These are phyloP conservation scores for Scedosporium minutisporum DNA, from an alignment of 2,329 filamentous ascomycete genomes.

Conservation along the genomic window DNA sequence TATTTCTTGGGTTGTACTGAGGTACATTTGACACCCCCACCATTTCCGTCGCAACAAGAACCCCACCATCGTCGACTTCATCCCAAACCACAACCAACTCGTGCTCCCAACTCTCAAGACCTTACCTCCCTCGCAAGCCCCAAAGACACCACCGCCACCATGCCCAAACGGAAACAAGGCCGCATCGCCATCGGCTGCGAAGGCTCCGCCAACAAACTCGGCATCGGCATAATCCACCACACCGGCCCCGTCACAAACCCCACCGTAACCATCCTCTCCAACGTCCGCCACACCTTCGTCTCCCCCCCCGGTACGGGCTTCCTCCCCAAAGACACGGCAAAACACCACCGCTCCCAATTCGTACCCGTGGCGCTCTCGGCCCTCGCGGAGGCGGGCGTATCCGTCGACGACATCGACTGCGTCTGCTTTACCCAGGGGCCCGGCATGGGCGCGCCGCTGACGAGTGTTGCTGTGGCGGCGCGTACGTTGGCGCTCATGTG, in stretches of 20 bases:
- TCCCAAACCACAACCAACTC: background rate
- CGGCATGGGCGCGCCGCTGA: slow-evolving; percentile 90
- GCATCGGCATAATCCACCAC: slow-evolving; percentile 85
- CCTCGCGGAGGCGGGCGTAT: slow-evolving; percentile 57
- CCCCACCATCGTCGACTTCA: background rate
- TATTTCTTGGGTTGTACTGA: too few relatives aligned
- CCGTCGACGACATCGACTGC: slow-evolving; percentile 64
- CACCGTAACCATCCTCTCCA: slow-evolving; percentile 61
- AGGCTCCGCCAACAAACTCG: slow-evolving; percentile 96
- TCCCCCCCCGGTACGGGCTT: slow-evolving; percentile 91
- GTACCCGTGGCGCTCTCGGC: slow-evolving; percentile 71
- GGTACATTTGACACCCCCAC: too few relatives aligned
- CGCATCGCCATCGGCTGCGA: slow-evolving; percentile 58
- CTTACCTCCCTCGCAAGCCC: background rate
- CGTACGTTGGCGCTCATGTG: slow-evolving; percentile 75
- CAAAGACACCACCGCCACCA: slow-evolving; percentile 10
- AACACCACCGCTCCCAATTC: slow-evolving; percentile 82
- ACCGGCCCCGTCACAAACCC: slow-evolving; percentile 43
- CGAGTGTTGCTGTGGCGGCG: slow-evolving; percentile 76
- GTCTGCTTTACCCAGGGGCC: slow-evolving; percentile 94
- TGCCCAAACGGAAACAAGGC: slow-evolving; percentile 21
- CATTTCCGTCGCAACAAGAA: too few relatives aligned
- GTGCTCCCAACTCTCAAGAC: background rate
- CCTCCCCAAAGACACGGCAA: slow-evolving; percentile 89
- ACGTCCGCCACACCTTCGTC: slow-evolving; percentile 87